Conservation (phyloP, 2,329 filamentous ascomycete genomes). For the Alternaria brassicae region DNA sequence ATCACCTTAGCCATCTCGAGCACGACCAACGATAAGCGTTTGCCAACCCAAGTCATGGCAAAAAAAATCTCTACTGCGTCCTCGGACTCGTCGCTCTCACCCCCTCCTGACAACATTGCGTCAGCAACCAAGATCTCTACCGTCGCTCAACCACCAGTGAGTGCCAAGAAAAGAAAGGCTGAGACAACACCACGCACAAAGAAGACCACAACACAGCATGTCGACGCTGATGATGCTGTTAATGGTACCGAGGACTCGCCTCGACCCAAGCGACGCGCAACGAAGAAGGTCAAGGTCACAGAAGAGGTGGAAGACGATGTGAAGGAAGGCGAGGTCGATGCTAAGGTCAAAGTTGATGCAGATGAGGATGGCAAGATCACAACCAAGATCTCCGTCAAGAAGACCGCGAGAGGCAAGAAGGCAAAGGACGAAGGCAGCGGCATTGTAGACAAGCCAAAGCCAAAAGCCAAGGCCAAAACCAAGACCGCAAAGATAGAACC, state of each 20-base stretch:
- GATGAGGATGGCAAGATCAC: conserved; percentile 15
- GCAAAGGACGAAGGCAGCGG: background rate
- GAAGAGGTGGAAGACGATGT: conserved; percentile 15
- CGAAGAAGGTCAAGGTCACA: conserved; percentile 30
- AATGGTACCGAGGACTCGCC: conserved; percentile 12
- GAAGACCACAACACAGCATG: conserved; percentile 10
- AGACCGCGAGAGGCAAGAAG: conserved; percentile 3
- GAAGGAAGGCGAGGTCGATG: background rate
- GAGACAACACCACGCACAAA: conserved; percentile 25
- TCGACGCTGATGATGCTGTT: conserved; percentile 5
- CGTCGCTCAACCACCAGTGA: conserved; percentile 10
- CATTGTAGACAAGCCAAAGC: conserved; percentile 20
- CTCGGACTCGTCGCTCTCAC: conserved; percentile 37
- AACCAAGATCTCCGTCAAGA: background rate
- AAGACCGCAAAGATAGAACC: conserved; percentile 55
- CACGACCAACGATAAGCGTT: background rate
- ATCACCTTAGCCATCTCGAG: background rate
- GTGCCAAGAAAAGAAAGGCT: conserved; percentile 41
- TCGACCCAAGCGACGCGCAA: conserved; percentile 21
- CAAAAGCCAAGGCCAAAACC: conserved; percentile 56
- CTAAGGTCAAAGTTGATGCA: background rate
- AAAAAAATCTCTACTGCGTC: conserved; percentile 15
- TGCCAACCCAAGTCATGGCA: conserved; percentile 24
- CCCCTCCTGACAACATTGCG: conserved; percentile 23
- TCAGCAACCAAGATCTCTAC: conserved; percentile 8